Base-by-base conservation (phyloP, 352 stramenopile genomes). In the Thraustochytrium sp. region DNA sequence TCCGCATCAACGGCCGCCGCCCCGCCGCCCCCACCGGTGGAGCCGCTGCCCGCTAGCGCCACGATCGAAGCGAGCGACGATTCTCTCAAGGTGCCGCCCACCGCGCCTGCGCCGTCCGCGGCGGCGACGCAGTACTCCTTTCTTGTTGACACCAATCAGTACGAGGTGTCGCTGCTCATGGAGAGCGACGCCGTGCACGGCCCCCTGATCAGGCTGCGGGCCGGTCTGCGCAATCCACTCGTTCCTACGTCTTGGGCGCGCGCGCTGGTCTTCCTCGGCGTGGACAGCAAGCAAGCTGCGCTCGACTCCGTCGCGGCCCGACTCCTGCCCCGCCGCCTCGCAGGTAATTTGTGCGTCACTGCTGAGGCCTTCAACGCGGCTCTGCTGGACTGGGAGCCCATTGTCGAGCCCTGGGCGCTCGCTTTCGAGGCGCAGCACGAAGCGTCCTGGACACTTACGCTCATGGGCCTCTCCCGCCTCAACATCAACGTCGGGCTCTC, bases 321-420 rank as follows among this genome's bases (percentile, higher is more conserved):
- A 5, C n/a, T 72, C 26, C 34, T 72, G 26, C 59, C 59, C 31
- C 62, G 36, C 40, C 62, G 62, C 2, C 37, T 75, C 34, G 62
- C 62, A 21, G 62, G 62, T 1, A 75, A 75, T 54, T n/a, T 75
- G 16, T 51, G 36, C 16, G 26, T 75, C 11, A 31, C 62, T 26
- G 62, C 40, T 5, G 62, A 75, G 16, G 36, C 36, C 29, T 54
- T 75, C 38, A 75, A 75, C 53, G 40, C 44, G 38, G 37, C 36
- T 0, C 3, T 75, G 8, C 11, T 75, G 5, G 62, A 51, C 40
- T 75, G 62, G 62, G 62, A 75, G 36, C 62, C 62, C 16, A 51
- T 75, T 31, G n/a, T 75, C 11, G 62, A 75, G 44, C 62, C 62
- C 11, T 75, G 62, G 62, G 40, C 37, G 16, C 44, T 75, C n/a